phyloP scores from a whole-genome alignment of 352 stramenopile genomes.

The Aphanomyces euteiches region DNA sequence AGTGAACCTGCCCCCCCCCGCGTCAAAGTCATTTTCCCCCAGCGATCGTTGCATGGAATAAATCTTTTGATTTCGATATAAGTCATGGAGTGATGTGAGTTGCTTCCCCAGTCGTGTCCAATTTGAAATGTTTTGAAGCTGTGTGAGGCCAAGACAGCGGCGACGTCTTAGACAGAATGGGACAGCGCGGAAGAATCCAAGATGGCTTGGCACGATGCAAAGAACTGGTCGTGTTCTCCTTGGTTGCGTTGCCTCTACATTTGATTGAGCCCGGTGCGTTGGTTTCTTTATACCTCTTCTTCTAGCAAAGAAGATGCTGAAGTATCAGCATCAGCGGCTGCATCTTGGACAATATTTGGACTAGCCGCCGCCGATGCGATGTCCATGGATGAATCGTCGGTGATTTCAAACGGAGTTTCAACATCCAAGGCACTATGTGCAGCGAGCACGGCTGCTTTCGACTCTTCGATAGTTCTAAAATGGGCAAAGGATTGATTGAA shows the following conservation, averaged over 20 bases:
- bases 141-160: background rate
- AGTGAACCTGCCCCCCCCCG: too few species aligned
- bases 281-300: slow-evolving; percentile 1
- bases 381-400: slow-evolving; percentile 2
- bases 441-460: slow-evolving; percentile 3
- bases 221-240: slow-evolving; percentile 22
- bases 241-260: slow-evolving; percentile 8
- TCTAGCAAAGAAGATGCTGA: background rate
- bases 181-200: background rate
- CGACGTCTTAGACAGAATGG: background rate
- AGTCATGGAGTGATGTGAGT: too few species aligned
- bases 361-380: background rate
- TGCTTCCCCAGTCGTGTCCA: background rate
- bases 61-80: too few species aligned
- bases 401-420: slow-evolving; percentile 4
- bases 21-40: too few species aligned
- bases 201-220: slow-evolving; percentile 20
- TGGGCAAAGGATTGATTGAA: background rate
- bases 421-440: slow-evolving; percentile 12
- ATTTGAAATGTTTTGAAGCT: background rate
- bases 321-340: background rate
- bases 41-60: too few species aligned
- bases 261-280: too few species aligned
- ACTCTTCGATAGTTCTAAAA: slow-evolving; percentile 4
- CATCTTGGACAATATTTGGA: background rate